phyloP scores from a whole-genome alignment of 2,329 filamentous ascomycete species.

The Pseudogymnoascus sp. region DNA sequence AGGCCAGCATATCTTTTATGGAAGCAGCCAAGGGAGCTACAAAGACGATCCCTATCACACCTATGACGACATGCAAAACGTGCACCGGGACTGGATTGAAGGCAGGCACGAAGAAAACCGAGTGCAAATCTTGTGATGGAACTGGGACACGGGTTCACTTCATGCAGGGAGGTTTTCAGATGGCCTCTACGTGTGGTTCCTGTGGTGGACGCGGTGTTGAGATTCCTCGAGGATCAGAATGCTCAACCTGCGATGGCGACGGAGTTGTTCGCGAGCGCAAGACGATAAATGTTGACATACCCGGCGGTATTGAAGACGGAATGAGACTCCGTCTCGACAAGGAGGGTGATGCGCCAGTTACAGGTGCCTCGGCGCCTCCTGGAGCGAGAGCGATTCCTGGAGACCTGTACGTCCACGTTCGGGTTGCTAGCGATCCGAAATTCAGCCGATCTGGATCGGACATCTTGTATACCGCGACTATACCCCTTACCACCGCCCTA shows the following conservation, averaged over 20 bases:
- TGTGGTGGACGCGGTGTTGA: slow-evolving; percentile 73
- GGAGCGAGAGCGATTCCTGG: slow-evolving; percentile 63
- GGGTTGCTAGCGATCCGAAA: slow-evolving; percentile 80
- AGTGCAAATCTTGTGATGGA: slow-evolving; percentile 76
- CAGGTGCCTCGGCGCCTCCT: slow-evolving; percentile 58
- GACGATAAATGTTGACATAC: slow-evolving; percentile 83
- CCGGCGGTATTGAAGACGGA: slow-evolving; percentile 90
- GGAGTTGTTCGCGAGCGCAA: slow-evolving; percentile 78
- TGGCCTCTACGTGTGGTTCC: slow-evolving; percentile 77
- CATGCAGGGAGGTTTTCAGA: slow-evolving; percentile 90
- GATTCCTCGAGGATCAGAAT: slow-evolving; percentile 74
- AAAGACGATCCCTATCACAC: slow-evolving; percentile 82
- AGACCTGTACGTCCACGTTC: slow-evolving; percentile 85
- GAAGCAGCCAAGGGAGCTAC: slow-evolving; percentile 86
- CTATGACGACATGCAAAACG: slow-evolving; percentile 71
- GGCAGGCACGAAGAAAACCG: slow-evolving; percentile 61
- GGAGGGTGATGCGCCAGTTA: slow-evolving; percentile 79
- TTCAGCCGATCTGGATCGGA: slow-evolving; percentile 85
- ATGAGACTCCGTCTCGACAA: slow-evolving; percentile 82
- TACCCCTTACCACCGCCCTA: slow-evolving; percentile 87
- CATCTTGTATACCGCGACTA: slow-evolving; percentile 82
- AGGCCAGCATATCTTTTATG: slow-evolving; percentile 88
- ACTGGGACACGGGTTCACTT: slow-evolving; percentile 81
- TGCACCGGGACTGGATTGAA: slow-evolving; percentile 82
- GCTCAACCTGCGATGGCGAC: slow-evolving; percentile 68